These are phyloP conservation scores for Exophiala calicioides DNA, from an alignment of 2,329 filamentous ascomycete genomes.

Conservation along the genomic window DNA sequence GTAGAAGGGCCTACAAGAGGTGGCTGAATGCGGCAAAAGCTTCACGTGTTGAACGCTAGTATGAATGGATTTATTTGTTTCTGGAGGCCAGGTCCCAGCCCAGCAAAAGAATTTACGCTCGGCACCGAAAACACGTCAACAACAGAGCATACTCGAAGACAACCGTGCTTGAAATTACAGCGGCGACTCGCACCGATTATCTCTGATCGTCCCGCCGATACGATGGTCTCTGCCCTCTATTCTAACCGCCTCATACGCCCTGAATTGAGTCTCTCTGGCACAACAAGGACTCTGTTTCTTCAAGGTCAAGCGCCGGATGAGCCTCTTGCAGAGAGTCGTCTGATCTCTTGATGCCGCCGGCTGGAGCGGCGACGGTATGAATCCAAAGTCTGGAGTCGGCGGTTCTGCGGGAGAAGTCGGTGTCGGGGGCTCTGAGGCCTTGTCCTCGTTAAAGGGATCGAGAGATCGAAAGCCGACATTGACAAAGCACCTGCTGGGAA, in stretches of 20 bases:
- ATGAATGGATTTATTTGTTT: too few relatives aligned
- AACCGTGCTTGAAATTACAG: slow-evolving; percentile 4
- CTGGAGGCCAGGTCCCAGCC: too few relatives aligned
- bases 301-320: slow-evolving; percentile 16
- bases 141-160: too few relatives aligned
- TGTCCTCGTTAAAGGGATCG: slow-evolving; percentile 21
- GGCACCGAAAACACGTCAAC: too few relatives aligned
- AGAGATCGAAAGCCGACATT: slow-evolving; percentile 27
- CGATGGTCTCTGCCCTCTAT: slow-evolving; percentile 19
- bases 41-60: background rate
- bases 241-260: slow-evolving; percentile 17
- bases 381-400: slow-evolving; percentile 1
- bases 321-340: slow-evolving; percentile 7
- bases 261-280: slow-evolving; percentile 3
- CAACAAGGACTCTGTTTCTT: slow-evolving; percentile 21
- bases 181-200: slow-evolving; percentile 18
- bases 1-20: slow-evolving; percentile 31
- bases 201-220: slow-evolving; percentile 11
- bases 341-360: background rate
- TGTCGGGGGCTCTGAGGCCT: background rate
- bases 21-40: slow-evolving; percentile 20
- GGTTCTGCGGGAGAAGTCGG: slow-evolving; percentile 5
- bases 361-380: slow-evolving; percentile 2
- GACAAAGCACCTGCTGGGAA: slow-evolving; percentile 28
- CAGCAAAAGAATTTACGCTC: too few relatives aligned